phyloP scores from a whole-genome alignment of 495 filamentous ascomycete genomes.

The Evernia prunastri region DNA sequence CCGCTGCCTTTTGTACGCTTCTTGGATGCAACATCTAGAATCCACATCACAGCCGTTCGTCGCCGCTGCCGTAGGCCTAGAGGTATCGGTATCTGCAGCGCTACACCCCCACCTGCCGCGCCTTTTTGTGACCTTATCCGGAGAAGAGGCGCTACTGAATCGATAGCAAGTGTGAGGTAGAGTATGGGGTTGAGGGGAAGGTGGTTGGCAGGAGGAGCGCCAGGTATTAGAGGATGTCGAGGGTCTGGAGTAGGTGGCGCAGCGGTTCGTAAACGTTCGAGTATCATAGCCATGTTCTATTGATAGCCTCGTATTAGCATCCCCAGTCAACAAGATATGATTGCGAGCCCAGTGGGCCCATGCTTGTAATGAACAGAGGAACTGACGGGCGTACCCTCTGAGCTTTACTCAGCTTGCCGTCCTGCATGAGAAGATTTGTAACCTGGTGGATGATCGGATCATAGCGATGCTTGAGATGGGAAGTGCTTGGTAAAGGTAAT shows the following conservation, averaged over 20 bases:
- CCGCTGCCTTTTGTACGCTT: constrained; percentile 59
- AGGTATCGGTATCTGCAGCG: constrained; percentile 76
- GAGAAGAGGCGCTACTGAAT: constrained; percentile 88
- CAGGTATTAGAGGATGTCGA: constrained; percentile 61
- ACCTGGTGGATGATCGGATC: constrained; percentile 76
- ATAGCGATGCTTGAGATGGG: constrained; percentile 67
- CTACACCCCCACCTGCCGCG: constrained; percentile 75
- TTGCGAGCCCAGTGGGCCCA: no score
- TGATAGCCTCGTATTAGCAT: constrained; percentile 12
- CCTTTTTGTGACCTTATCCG: constrained; percentile 68
- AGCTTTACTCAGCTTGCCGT: constrained; percentile 77
- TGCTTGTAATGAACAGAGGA: constrained; percentile 18
- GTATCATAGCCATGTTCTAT: constrained; percentile 78
- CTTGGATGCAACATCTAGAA: constrained; percentile 71
- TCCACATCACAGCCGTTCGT: constrained; percentile 75
- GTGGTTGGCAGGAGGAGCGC: constrained; percentile 62
- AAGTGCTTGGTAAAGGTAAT: constrained; percentile 46
- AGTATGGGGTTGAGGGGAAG: constrained; percentile 70
- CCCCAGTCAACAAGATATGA: background rate
- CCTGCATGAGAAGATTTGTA: constrained; percentile 80
- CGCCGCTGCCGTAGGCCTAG: constrained; percentile 67
- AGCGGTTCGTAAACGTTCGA: constrained; percentile 80
- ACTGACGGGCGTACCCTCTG: constrained; percentile 59
- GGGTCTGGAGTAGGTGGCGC: constrained; percentile 67
- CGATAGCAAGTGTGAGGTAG: constrained; percentile 82